Base-by-base conservation (phyloP, 257 asterid species). In the Paulownia fortunei region DNA sequence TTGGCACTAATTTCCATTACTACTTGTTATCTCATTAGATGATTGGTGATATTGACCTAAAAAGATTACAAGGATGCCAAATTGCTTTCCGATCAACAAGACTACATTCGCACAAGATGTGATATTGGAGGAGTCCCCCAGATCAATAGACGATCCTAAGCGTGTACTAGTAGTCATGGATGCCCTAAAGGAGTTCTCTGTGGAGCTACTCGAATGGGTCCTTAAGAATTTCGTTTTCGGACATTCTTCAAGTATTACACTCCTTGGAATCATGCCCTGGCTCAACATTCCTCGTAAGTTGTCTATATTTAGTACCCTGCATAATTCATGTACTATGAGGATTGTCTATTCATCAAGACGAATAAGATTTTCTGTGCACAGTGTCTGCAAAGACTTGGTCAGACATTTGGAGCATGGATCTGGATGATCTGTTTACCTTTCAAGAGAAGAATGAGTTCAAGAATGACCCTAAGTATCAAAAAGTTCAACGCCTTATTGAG, bases 331-430 rank as follows among this genome's bases (percentile, higher is more conserved):
- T 15, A 2, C 0, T 6, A 19, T 6, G 11, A 56, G 6, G 23
- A 18, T n/a, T 54, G 8, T 54, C 3, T 10, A 19, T 5, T 59
- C 11, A 12, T 13, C 59, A 60, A 3, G 6, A 8, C 26, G 9
- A 41, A 39, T 51, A 2, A 32, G 23, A 11, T 15, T 52, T 74
- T 21, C 8, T 37, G 37, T 32, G 18, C 80, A 13, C 77, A 90
- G 96, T 87, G 54, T 92, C 93, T 10, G 70, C 96, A 8, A 92
- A 90, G 81, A 88, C 91, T 2, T 88, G 90, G 91, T 68, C 89
- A 7, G 82, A 80, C 51, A 77, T 72, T 3, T 83, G 87, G 87
- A 60, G 89, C 21, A 72, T 86, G 79, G 80, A 85, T 79, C 72
- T 83, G 21, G 88, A 80, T 56, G 87, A 87, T 54, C 39, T 88